Percentiles rank a stretch among this genome's conserved stretches.
Conservation (phyloP, 345 rosid genomes). For the Lepidium sativum region DNA sequence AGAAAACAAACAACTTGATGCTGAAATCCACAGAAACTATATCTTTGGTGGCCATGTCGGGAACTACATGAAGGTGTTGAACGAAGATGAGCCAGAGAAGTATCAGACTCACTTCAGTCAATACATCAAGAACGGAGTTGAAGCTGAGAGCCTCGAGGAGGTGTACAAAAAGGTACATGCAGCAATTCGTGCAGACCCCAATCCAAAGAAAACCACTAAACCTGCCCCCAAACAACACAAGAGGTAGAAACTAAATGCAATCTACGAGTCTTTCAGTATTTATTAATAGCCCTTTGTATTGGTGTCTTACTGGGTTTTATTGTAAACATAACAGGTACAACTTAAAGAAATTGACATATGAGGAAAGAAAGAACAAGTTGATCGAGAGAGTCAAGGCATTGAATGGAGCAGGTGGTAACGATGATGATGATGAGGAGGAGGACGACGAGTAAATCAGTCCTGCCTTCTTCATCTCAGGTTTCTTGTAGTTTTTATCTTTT, state of each 20-base stretch:
- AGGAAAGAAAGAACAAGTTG: constrained; percentile 69
- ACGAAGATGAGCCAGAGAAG: constrained; percentile 70
- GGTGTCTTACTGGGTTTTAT: neutral
- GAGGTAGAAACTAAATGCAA: constrained; percentile 29
- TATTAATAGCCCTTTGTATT: neutral
- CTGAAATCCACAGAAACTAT: constrained; percentile 60
- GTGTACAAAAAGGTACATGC: constrained; percentile 66
- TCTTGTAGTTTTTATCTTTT: constrained; percentile 13
- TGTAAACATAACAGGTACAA: constrained; percentile 48
- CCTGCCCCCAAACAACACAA: constrained; percentile 48
- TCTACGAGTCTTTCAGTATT: neutral
- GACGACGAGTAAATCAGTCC: constrained; percentile 22
- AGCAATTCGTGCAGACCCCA: constrained; percentile 64
- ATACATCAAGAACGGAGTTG: constrained; percentile 45
- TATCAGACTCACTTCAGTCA: constrained; percentile 57
- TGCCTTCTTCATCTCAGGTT: neutral
- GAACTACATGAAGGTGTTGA: constrained; percentile 46
- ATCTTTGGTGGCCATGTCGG: constrained; percentile 70
- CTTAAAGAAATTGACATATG: constrained; percentile 72
- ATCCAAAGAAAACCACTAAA: constrained; percentile 41
- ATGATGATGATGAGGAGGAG: constrained; percentile 48
- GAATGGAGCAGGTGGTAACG: constrained; percentile 42
- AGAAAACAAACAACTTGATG: constrained; percentile 56
- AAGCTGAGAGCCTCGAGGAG: constrained; percentile 48
- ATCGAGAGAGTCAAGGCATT: constrained; percentile 58